Base-by-base conservation (phyloP, 352 stramenopile genomes). In the Phytophthora litchii region DNA sequence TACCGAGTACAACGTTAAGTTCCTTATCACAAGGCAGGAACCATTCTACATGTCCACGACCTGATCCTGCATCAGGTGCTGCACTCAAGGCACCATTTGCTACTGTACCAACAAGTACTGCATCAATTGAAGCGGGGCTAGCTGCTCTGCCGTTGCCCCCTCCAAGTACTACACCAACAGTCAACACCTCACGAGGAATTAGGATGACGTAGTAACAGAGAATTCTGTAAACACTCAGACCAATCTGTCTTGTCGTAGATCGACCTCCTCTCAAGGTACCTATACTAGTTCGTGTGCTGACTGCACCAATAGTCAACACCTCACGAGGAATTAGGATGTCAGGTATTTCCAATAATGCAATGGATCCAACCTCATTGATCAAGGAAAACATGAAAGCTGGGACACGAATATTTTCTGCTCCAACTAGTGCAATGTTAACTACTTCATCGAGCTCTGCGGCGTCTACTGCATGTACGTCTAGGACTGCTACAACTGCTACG, bases 361-460 rank as follows among this genome's bases (percentile, higher is more conserved):
- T 13, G 11, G 20, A 35, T 25, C 20, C 34, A 35, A 23, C 7
- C 20, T 3, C 47, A 16, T 56, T 34, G 11, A 20, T 56, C 9
- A 35, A 20, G 32, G 40, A 5, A 8, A 29, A 29, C 12, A 38
- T 60, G 31, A 53, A 60, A 17, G 40, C 52, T 19, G 45, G 19
- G 41, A 6, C 17, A 8, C 20, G 8, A 27, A 25, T n/a, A 4
- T 31, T 4, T 9, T 44, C 17, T 44, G 17, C 37, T 2, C 10
- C 16, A 21, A 7, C 37, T 43, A 16, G 12, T 42, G 13, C 46
- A 31, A 19, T 17, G 7, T 3, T 16, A 47, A 20, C 34, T 29
- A 17, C 49, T 34, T 13, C 27, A 11, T 31, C 35, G 20, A 45
- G 14, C 2, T 57, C 25, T 7, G 14, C 25, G 1, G n/a, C 11